A percentile compares a stretch with the other conserved stretches of the same genome.
phyloP scores from a whole-genome alignment of 2,329 filamentous ascomycete genomes.

The Botryotinia globosa region DNA sequence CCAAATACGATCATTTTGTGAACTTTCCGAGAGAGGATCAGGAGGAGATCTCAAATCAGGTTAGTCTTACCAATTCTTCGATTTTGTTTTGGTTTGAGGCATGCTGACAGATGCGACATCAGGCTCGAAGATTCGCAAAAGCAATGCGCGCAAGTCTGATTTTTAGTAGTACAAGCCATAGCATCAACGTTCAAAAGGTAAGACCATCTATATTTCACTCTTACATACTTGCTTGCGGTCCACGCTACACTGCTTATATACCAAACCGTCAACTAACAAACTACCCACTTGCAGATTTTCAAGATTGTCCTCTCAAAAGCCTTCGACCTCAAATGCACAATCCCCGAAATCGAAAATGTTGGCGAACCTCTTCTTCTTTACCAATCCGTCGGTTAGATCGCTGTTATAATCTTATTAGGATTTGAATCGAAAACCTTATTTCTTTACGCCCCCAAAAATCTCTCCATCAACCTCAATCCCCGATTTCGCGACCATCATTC shows the following conservation, averaged over 20 bases:
- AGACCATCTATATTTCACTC: slow-evolving; percentile 21
- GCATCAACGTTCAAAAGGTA: slow-evolving; percentile 99
- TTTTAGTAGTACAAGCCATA: slow-evolving; percentile 98
- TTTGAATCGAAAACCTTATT: neutral
- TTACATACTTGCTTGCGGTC: neutral
- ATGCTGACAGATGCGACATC: slow-evolving; percentile 16
- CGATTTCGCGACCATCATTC: neutral
- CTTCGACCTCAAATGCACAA: slow-evolving; percentile 97
- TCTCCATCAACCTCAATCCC: neutral
- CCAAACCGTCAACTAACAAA: slow-evolving; percentile 17
- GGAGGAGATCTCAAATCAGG: slow-evolving; percentile 96
- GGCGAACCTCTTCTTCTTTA: slow-evolving; percentile 94
- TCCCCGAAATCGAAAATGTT: slow-evolving; percentile 97
- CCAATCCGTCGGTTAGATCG: slow-evolving; percentile 50
- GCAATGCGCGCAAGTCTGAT: slow-evolving; percentile 98
- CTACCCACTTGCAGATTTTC: slow-evolving; percentile 73
- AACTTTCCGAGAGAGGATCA: slow-evolving; percentile 97
- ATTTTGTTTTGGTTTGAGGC: neutral
- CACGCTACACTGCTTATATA: neutral
- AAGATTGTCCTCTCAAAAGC: slow-evolving; percentile 99
- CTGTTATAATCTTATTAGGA: neutral
- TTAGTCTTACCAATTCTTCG: slow-evolving; percentile 41
- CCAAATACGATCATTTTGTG: slow-evolving; percentile 99
- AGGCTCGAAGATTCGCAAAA: slow-evolving; percentile 94
- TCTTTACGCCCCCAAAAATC: neutral